Percentiles rank a stretch among this genome's conserved stretches.
phyloP scores from a whole-genome alignment of 352 stramenopile genomes.

The Globisporangium parvum region DNA sequence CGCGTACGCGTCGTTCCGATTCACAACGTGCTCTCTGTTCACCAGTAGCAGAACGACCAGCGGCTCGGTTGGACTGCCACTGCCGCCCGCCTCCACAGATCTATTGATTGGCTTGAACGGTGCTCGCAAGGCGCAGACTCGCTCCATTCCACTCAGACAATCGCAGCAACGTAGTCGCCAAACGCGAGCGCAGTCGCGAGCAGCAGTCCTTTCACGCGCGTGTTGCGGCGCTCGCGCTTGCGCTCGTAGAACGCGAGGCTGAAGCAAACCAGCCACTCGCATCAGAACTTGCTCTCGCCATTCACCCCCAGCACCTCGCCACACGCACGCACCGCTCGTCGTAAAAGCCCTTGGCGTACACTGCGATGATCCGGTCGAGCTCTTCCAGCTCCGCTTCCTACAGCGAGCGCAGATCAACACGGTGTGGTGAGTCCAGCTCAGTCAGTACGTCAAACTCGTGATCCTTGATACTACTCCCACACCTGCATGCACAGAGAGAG shows the following conservation, averaged over 20 bases:
- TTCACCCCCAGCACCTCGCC: not conserved
- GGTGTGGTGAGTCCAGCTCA: not conserved
- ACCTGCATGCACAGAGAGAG: not conserved
- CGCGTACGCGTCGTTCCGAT: too few relatives aligned
- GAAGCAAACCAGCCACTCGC: slow-evolving; percentile 3
- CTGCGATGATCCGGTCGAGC: slow-evolving; percentile 44
- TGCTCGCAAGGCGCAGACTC: too few relatives aligned
- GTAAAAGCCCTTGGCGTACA: slow-evolving; percentile 73
- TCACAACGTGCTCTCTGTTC: too few relatives aligned
- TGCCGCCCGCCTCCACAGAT: too few relatives aligned
- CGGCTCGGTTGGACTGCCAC: too few relatives aligned
- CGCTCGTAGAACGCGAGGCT: slow-evolving; percentile 54
- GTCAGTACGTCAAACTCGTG: not conserved
- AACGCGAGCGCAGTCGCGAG: slow-evolving; percentile 43
- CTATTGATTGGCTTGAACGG: not conserved
- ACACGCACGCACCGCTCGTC: slow-evolving; percentile 36
- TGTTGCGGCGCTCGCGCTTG: slow-evolving; percentile 49
- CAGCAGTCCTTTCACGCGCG: slow-evolving; percentile 44
- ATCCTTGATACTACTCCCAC: not conserved
- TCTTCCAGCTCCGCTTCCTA: slow-evolving; percentile 56
- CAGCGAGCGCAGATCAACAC: not conserved
- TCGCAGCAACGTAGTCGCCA: slow-evolving; percentile 43
- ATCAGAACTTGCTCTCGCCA: not conserved
- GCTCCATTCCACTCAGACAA: slow-evolving; percentile 17
- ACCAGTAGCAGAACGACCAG: too few relatives aligned